Evolutionary conservation across 2,329 filamentous ascomycete genomes (phyloP), one percentile per base, ranked within the genome.

Genomic region (Alternaria infectoria): DNA sequence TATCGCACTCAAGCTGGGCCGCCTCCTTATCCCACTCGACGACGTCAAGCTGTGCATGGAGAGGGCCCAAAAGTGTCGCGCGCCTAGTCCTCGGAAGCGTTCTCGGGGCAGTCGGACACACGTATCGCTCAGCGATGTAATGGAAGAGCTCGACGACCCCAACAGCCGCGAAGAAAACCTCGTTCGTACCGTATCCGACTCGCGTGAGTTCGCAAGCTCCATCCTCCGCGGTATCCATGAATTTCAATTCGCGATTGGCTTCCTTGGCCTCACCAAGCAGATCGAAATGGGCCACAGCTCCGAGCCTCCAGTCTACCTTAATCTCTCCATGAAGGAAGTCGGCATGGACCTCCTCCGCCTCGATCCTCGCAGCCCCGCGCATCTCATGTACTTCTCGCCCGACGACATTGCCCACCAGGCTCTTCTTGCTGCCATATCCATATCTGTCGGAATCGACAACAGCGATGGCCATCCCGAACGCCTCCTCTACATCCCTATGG

Each of bases 311-410:
- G 86, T 97, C 8, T 89, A 91, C 63, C 85, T 97, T 64, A 97
- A 95, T 74, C 87, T 94, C 47, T 93, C 95, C 7, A 97, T 97
- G 87, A 98, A 99, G 79, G 96, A 99, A 78, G 89, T 99, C 45
- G 95, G 95, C 64, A 87, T 99, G 76, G 96, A 99, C 76, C 84
- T 99, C 44, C 91, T 98, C 77, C 90, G 95, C 21, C 86, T 99
- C 58, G 95, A 99, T 77, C 91, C 93, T 45, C 95, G 93, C 73
- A 97, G 94, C 15, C 93, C 96, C 1, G 93, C 95, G 0, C 96
- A 99, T 84, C 90, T 96, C 67, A 99, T 98, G 96, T 98, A 99
- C 80, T 99, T 99, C 76, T 92, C 94, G 3, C 89, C 91, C 21
- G 91, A 93, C 65, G 96, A 97, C 76, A 90, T 97, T 73, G 96